Base-by-base conservation (phyloP, 441 rosid species). In the Brassica hybrid region DNA sequence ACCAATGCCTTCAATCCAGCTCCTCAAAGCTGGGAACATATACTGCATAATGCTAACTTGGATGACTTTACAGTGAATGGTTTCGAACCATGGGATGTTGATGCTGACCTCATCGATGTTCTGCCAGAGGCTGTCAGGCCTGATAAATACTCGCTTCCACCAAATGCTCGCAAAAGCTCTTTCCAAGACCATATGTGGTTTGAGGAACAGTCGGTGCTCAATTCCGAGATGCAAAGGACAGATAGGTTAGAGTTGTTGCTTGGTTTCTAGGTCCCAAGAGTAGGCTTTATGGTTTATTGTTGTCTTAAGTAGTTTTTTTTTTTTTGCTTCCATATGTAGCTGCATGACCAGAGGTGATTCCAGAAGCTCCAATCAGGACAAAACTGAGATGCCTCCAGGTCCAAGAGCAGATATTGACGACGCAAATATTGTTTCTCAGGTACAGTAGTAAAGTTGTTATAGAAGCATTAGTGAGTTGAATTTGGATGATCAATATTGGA, bases 11-110 rank as follows among this genome's bases (percentile, higher is more conserved):
- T 38, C 45, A 38, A 38, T 38, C 45, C 45, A 63, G 77, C 83
- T 75, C 85, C 92, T 62, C 97, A 88, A 41, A 87, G 80, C 79
- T 94, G 97, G 98, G 94, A 90, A 77, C 91, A 90, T 80, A 88
- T 91, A 88, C 76, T 92, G 80, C 91, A 85, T 79, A 86, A 76
- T 80, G 76, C 87, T 70, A 88, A 84, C 83, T 75, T 94, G 83
- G 91, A 90, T 61, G 87, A 81, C 84, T 71, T 89, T 76, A 84
- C 79, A 13, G 90, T 80, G 50, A 92, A 83, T 56, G 92, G 82
- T 70, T 77, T 92, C 63, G 87, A 76, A 59, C 89, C 90, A 63
- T 85, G 91, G 92, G 62, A 88, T 58, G 91, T 77, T 70, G 81
- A 67, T 72, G 65, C 79, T 14, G 90, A 88, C 76, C 78, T 79